Conservation (phyloP, 208 protist genomes). For the Spongospora subterranea region DNA sequence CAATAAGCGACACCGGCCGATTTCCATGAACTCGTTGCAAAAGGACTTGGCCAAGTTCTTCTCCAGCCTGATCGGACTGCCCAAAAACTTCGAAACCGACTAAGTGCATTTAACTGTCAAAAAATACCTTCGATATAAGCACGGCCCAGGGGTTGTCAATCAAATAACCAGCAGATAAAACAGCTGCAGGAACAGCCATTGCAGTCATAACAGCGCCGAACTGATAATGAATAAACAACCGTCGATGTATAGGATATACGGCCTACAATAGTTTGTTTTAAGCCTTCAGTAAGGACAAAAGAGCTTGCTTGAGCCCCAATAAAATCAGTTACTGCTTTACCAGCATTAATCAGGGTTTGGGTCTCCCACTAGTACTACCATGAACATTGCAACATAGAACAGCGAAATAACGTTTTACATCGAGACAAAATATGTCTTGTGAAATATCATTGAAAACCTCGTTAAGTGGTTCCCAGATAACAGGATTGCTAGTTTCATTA, state of each 20-base stretch:
- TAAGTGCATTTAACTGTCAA: background rate
- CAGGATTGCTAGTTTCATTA: background rate
- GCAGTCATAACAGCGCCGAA: background rate
- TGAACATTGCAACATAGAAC: background rate
- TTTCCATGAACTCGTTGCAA: background rate
- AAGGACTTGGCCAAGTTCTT: slow-evolving; percentile 26
- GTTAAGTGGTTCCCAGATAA: background rate
- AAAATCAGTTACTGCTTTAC: slow-evolving; percentile 8
- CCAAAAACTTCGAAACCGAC: background rate
- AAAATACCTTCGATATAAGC: slow-evolving; percentile 33
- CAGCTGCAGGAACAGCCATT: background rate
- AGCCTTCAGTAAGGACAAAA: background rate
- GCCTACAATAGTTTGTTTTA: slow-evolving; percentile 9
- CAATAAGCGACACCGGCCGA: background rate
- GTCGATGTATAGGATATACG: background rate
- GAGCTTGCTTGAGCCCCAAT: background rate
- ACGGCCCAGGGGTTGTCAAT: slow-evolving; percentile 47
- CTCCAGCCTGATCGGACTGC: slow-evolving; percentile 19
- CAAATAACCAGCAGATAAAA: slow-evolving; percentile 43
- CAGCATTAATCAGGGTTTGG: slow-evolving; percentile 2
- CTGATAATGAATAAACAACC: background rate
- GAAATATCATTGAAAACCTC: background rate
- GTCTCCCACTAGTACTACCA: background rate
- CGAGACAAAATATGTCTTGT: background rate
- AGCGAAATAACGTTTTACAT: background rate